A percentile compares a stretch with the other conserved stretches of the same genome.
phyloP scores from a whole-genome alignment of 2,329 filamentous ascomycete species.

The Diaporthe vaccinii region DNA sequence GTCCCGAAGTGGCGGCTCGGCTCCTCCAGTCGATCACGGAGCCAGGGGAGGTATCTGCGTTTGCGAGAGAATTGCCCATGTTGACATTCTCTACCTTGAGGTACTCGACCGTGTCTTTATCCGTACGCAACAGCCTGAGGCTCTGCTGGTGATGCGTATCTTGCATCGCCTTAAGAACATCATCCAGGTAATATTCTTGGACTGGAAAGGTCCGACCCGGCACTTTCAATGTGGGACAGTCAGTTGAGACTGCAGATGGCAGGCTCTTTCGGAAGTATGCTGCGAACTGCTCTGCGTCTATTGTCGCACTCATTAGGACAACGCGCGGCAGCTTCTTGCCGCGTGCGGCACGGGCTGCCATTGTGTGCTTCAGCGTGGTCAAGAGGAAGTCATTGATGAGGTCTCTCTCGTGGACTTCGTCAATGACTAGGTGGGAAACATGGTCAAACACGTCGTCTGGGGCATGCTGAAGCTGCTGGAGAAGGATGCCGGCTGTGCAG shows the following conservation, averaged over 20 bases:
- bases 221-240: conserved; percentile 32
- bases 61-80: background rate
- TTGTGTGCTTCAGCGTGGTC: conserved; percentile 29
- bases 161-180: conserved; percentile 15
- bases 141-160: background rate
- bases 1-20: background rate
- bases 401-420: conserved; percentile 56
- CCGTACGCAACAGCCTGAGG: background rate
- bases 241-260: background rate
- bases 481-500: conserved; percentile 63
- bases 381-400: conserved; percentile 36
- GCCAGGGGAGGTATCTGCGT: background rate
- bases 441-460: conserved; percentile 55
- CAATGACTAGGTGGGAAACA: conserved; percentile 62
- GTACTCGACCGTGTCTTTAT: background rate
- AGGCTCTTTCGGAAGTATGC: conserved; percentile 27
- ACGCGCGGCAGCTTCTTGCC: conserved; percentile 30
- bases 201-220: conserved; percentile 39
- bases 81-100: background rate
- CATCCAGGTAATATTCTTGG: conserved; percentile 28
- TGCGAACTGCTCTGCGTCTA: conserved; percentile 41
- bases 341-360: conserved; percentile 30
- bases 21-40: conserved; percentile 26
- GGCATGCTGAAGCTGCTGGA: conserved; percentile 57
- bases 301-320: conserved; percentile 38